Evolutionary conservation across 495 filamentous ascomycete species (phyloP), one percentile per base, ranked within the genome.

Genomic region (Annulohypoxylon maeteangense): DNA sequence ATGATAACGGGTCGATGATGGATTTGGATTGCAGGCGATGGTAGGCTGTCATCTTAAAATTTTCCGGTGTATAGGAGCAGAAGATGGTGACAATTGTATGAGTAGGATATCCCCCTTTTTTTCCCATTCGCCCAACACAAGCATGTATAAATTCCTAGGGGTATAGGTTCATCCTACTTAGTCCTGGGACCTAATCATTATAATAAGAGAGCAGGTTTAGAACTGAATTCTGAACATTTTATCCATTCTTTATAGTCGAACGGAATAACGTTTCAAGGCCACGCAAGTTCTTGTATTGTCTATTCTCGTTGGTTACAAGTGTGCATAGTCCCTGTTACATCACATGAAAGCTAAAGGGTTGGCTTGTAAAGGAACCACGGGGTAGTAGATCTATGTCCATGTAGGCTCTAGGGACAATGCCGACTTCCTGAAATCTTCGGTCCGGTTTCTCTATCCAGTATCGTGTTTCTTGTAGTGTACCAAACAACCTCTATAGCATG

Each of bases 31-130:
- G 65, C 70, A 62, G 62, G 61, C 70, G 62, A 73, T 59, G 65
- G 65, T 73, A 47, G 65, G 65, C 66, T 71, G 16, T 70, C 67
- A 67, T 71, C 67, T 62, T 27, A 64, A 68, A 76, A 65, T 48
- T 29, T 62, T 64, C 20, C 56, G 62, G 75, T 66, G 65, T 67
- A 71, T 59, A 68, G 55, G 62, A 63, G 67, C 60, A 71, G 67
- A 65, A 74, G 71, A 73, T 31, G 74, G 60, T 44, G 69, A 69
- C 22, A 62, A 73, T 61, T 77, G 75, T 77, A 77, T 65, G 75
- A 77, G 67, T 77, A 77, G 75, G 75, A 75, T 76, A 72, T 76
- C 66, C 72, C 54, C 16, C 7, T 75, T 60, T 75, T 60, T 73
- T 65, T 64, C 36, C 10, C 48, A 67, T 69, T 71, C 56, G 45